A percentile compares a stretch with the other conserved stretches of the same genome.
Evolutionary conservation across 495 filamentous ascomycete genomes (phyloP).

Genomic region (Corynascus novoguineensis): DNA sequence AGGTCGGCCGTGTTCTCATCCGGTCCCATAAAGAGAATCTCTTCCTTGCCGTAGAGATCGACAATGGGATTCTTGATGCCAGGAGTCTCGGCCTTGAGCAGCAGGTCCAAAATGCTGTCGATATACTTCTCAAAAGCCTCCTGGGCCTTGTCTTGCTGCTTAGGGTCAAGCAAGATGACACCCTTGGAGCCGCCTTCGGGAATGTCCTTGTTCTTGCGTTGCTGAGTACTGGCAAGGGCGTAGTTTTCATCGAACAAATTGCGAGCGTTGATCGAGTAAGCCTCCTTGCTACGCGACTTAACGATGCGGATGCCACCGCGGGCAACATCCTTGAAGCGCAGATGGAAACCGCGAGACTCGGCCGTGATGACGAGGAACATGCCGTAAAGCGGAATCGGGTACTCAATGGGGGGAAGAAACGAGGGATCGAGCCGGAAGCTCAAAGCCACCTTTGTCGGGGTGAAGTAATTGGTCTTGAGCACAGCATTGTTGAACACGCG

Average conservation of each 20-base stretch:
- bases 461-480: conserved; percentile 99
- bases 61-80: conserved; percentile 99
- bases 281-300: conserved; percentile 91
- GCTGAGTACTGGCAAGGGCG: conserved; percentile 94
- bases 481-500: conserved; percentile 85
- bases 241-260: conserved; percentile 98
- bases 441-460: conserved; percentile 94
- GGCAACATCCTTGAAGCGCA: conserved; percentile 95
- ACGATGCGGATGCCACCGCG: conserved; percentile 97
- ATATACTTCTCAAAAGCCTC: conserved; percentile 99
- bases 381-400: conserved; percentile 87
- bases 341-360: conserved; percentile 94
- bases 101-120: conserved; percentile 91
- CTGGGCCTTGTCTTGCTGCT: conserved; percentile 84
- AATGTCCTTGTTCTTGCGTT: conserved; percentile 99
- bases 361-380: conserved; percentile 98
- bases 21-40: conserved; percentile 97
- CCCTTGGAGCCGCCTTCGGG: conserved; percentile 99
- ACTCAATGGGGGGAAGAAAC: conserved; percentile 87
- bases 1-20: conserved; percentile 98
- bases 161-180: conserved; percentile 87
- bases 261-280: conserved; percentile 91
- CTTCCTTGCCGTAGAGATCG: conserved; percentile 85
- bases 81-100: conserved; percentile 81
- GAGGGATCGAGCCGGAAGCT: conserved; percentile 88